Evolutionary conservation across 1,284 basidiomycete genomes (phyloP).

Genomic region (Apiotrichum porosum): DNA sequence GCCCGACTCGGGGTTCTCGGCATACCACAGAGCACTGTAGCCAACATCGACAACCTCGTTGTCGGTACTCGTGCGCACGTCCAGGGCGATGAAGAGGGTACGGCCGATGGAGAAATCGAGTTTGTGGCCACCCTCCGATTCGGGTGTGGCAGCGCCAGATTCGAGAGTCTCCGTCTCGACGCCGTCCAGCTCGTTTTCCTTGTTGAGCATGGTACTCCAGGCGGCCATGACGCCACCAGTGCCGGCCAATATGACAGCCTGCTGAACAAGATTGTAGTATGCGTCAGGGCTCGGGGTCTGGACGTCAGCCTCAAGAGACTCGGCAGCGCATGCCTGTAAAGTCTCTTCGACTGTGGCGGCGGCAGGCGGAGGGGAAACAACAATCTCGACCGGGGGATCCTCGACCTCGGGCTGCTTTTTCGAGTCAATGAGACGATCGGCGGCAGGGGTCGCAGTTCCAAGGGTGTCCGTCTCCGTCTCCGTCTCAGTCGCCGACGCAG

Average conservation of each 20-base stretch:
- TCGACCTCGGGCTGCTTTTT: not conserved
- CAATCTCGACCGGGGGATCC: not conserved
- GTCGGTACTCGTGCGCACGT: conserved; percentile 16
- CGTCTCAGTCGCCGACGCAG: too few species aligned
- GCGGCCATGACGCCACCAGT: not conserved
- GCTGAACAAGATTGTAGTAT: conserved; percentile 34
- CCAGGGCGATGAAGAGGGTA: conserved; percentile 37
- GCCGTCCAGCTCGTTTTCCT: not conserved
- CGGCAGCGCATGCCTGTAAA: too few species aligned
- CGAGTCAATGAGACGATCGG: too few species aligned
- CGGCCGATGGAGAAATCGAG: conserved; percentile 19
- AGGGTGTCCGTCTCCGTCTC: too few species aligned
- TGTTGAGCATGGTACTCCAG: not conserved
- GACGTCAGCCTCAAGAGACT: not conserved
- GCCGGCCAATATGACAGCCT: conserved; percentile 29
- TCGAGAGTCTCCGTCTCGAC: not conserved
- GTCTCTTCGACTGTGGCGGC: not conserved
- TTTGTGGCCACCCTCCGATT: too few species aligned
- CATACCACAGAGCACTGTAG: conserved; percentile 16
- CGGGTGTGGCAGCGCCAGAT: too few species aligned
- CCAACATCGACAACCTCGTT: conserved; percentile 13
- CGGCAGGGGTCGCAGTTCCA: too few species aligned
- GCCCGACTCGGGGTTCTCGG: conserved; percentile 1
- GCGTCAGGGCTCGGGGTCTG: not conserved
- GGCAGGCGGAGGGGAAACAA: not conserved